A percentile compares a stretch with the other conserved stretches of the same genome.
phyloP scores from a whole-genome alignment of 192 early-diverging fungal species.

The Coemansia sp. region DNA sequence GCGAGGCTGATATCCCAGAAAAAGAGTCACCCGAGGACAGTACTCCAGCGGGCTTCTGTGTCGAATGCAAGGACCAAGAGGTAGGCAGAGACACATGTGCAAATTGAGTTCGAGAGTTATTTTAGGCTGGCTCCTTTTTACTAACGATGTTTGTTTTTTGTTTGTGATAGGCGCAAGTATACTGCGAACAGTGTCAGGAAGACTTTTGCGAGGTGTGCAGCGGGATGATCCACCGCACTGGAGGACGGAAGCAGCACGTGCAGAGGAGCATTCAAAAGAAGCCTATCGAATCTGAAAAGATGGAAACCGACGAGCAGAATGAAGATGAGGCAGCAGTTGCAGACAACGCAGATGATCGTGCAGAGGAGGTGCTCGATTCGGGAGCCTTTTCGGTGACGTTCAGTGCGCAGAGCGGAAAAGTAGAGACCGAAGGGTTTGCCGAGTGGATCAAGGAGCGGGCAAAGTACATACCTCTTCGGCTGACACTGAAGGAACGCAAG shows the following conservation, averaged over 20 bases:
- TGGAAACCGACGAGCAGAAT: not conserved
- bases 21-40: constrained; percentile 20
- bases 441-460: constrained; percentile 84
- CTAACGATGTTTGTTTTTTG: not conserved
- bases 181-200: constrained; percentile 82
- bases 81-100: constrained; percentile 17
- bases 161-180: constrained; percentile 32
- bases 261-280: constrained; percentile 30
- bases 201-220: constrained; percentile 92
- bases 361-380: constrained; percentile 1
- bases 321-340: constrained; percentile 1
- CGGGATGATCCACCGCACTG: constrained; percentile 81
- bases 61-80: constrained; percentile 83
- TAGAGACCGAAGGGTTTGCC: constrained; percentile 56
- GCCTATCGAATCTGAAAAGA: constrained; percentile 2
- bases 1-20: not conserved
- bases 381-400: constrained; percentile 48
- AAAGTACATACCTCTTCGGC: constrained; percentile 92
- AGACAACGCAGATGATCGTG: not conserved
- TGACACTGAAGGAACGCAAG: constrained; percentile 89
- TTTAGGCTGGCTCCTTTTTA: not conserved
- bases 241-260: constrained; percentile 62
- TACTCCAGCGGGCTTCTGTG: constrained; percentile 72
- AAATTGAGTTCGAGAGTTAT: not conserved
- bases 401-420: constrained; percentile 32